phyloP scores from a whole-genome alignment of 331 rosid species.

The Malus hybrid region DNA sequence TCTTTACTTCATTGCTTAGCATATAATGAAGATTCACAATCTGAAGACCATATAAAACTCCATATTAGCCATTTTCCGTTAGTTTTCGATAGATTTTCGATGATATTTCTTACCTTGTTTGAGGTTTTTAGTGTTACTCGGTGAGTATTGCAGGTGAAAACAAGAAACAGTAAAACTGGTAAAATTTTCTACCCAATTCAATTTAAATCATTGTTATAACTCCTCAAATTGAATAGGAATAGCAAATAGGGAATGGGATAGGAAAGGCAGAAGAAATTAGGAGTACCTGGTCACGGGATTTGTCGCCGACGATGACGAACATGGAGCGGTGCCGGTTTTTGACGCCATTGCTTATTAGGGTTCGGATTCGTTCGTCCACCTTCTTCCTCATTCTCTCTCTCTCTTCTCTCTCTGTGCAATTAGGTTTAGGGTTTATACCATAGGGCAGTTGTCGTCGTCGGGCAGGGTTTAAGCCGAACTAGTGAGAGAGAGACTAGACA shows the following conservation, averaged over 20 bases:
- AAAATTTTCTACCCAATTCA: background rate
- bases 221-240: background rate
- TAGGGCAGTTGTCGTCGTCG: too few relatives aligned
- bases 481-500: too few relatives aligned
- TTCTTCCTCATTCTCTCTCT: slow-evolving; percentile 74
- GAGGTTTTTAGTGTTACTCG: too few relatives aligned
- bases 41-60: slow-evolving; percentile 26
- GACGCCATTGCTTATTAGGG: slow-evolving; percentile 92
- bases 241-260: background rate
- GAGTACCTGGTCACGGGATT: slow-evolving; percentile 78
- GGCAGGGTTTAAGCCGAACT: too few relatives aligned
- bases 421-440: too few relatives aligned
- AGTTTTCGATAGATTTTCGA: too few relatives aligned
- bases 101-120: too few relatives aligned
- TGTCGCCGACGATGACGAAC: slow-evolving; percentile 87
- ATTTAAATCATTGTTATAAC: background rate
- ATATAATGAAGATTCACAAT: slow-evolving; percentile 84
- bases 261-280: background rate
- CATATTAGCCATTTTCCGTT: background rate
- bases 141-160: too few relatives aligned
- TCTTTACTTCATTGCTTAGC: slow-evolving; percentile 73
- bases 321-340: slow-evolving; percentile 69
- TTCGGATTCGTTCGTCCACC: slow-evolving; percentile 87
- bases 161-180: too few relatives aligned
- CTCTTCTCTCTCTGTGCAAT: background rate